Base-by-base conservation (phyloP, 2,329 filamentous ascomycete species). In the Exutisphaerella laricina region DNA sequence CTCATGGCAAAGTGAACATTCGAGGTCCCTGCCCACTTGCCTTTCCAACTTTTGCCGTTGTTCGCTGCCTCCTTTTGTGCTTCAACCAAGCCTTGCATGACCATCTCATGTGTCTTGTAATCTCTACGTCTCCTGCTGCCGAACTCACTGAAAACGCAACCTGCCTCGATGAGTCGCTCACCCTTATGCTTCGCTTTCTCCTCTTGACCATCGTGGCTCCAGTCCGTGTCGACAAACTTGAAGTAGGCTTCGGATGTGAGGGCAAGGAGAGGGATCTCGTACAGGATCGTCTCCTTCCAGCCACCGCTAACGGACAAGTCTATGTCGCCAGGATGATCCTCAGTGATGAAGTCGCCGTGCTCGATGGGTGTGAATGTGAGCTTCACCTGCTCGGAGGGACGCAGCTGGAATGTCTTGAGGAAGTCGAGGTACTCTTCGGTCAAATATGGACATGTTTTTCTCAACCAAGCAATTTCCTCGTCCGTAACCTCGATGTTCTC, bases 1-100 rank as follows among this genome's bases (percentile, higher is more conserved):
- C 88, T 84, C 88, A 94, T 95, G 8, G 92, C 92, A 53, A 98
- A 80, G 63, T 97, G 90, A 3, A 98, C 92, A 60, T 98, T 98
- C 65, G 89, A 97, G 0, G 90, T 95, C 8, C 92, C 92, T 0
- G 83, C 79, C 34, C 97, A 74, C 61, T 81, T 84, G 7, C 90
- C 89, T 1, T 74, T 67, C 59, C 80, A 76, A 1, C 81, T 83
- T 28, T 75, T 74, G 21, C 50, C 42, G 20, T 54, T 53, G 52
- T 77, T 71, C 48, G 77, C 71, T 0, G 77, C 84, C 45, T 88
- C 84, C 55, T 82, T 80, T 53, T 80, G 82, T 12, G 92, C 89
- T 55, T 80, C 79, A 26, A 83, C 77, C n/a, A 98, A 70, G 1
- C 92, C 92, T 48, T 84, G 78, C 65, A 98, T 85, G 0, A 98